Percentiles rank a stretch among this genome's conserved stretches.
Evolutionary conservation across 441 rosid genomes (phyloP).

Genomic region (Pelargonium cotyledonis): DNA sequence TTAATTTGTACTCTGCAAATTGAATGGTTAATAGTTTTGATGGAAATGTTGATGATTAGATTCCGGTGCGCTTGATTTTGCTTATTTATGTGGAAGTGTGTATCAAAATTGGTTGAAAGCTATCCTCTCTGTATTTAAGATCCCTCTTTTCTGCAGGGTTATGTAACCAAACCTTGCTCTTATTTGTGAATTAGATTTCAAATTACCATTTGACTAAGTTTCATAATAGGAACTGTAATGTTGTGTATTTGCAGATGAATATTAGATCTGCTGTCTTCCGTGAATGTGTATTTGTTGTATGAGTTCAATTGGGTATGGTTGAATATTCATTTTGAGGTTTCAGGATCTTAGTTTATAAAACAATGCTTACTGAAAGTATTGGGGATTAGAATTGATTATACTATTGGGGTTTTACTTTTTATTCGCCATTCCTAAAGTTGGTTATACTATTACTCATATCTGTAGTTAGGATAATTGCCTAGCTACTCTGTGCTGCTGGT

Average conservation of each 20-base stretch:
- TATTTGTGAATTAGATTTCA: not conserved
- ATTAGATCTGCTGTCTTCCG: too few relatives aligned
- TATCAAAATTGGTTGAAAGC: not conserved
- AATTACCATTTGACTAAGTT: not conserved
- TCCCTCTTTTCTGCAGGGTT: not conserved
- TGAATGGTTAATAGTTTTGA: not conserved
- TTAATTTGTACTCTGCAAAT: not conserved
- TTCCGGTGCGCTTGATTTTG: not conserved
- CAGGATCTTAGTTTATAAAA: not conserved
- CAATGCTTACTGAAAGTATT: not conserved
- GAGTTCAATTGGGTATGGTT: too few relatives aligned
- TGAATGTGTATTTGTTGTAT: not conserved
- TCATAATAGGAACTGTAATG: not conserved
- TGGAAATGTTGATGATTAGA: not conserved
- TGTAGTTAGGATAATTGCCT: not conserved
- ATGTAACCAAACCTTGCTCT: too few relatives aligned
- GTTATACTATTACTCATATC: not conserved
- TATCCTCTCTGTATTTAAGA: not conserved
- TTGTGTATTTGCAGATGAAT: not conserved
- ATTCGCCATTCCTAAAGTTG: not conserved
- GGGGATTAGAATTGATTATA: not conserved
- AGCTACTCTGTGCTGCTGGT: not conserved
- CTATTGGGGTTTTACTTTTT: not conserved
- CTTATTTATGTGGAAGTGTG: not conserved
- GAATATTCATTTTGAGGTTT: too few relatives aligned